These are phyloP conservation scores for Penicillium lagena DNA, from an alignment of 495 filamentous ascomycete genomes.

Conservation along the genomic window DNA sequence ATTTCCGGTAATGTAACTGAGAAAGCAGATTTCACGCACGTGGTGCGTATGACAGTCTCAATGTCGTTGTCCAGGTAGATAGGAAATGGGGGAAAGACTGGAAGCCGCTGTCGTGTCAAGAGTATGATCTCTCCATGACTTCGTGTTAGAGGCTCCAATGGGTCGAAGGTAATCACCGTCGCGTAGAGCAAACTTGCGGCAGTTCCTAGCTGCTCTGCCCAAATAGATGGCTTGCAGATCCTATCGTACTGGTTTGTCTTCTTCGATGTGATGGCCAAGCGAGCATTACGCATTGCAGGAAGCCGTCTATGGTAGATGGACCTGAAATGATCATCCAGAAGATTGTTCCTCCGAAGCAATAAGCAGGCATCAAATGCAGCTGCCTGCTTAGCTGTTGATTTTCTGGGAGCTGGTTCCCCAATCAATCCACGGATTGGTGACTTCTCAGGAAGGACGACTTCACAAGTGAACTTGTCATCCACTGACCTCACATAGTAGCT, in stretches of 20 bases:
- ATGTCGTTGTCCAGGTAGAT: constrained; percentile 61
- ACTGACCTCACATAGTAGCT: constrained; percentile 55
- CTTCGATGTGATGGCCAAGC: constrained; percentile 73
- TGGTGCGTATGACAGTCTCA: constrained; percentile 49
- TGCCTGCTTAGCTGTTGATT: constrained; percentile 77
- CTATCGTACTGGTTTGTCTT: constrained; percentile 69
- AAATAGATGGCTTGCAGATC: constrained; percentile 72
- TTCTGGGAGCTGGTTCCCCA: constrained; percentile 55
- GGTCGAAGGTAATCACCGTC: constrained; percentile 55
- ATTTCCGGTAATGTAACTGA: constrained; percentile 33
- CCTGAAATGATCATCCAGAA: constrained; percentile 67
- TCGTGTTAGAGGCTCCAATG: constrained; percentile 51
- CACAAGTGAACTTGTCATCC: constrained; percentile 64
- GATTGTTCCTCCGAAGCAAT: constrained; percentile 54
- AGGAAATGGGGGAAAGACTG: constrained; percentile 59
- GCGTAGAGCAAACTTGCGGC: constrained; percentile 54
- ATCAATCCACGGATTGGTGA: constrained; percentile 64
- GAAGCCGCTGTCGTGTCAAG: constrained; percentile 60
- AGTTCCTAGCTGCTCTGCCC: constrained; percentile 49
- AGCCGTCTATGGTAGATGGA: constrained; percentile 68
- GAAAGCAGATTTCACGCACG: constrained; percentile 31
- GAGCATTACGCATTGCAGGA: constrained; percentile 84
- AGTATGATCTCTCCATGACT: constrained; percentile 62
- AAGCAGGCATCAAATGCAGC: constrained; percentile 86
- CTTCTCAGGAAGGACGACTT: constrained; percentile 71